phyloP scores from a whole-genome alignment of 1,284 basidiomycete species.

The Leccinum angustisporum region DNA sequence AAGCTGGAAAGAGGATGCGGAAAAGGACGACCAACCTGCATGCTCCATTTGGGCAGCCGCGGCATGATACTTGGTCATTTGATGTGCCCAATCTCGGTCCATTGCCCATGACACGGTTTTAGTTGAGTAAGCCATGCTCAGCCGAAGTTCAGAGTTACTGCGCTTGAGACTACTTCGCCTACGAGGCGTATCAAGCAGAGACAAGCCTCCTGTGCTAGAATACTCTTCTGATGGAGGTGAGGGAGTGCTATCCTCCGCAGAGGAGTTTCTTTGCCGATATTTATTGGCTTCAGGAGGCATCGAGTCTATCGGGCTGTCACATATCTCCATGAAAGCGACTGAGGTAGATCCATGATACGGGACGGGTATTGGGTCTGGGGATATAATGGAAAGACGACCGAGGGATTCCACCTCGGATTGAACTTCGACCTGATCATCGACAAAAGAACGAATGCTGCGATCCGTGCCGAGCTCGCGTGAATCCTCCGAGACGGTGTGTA shows the following conservation, averaged over 20 bases:
- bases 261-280: conserved; percentile 10
- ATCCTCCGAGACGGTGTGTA: conserved; percentile 33
- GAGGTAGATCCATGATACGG: conserved; percentile 38
- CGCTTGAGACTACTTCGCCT: conserved; percentile 65
- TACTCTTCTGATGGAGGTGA: conserved; percentile 37
- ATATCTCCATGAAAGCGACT: conserved; percentile 33
- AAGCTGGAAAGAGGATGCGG: background rate
- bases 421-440: conserved; percentile 12
- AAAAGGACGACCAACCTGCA: conserved; percentile 44
- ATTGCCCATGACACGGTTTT: conserved; percentile 77
- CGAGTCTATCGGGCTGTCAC: conserved; percentile 33
- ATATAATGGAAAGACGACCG: conserved; percentile 27
- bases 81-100: conserved; percentile 55
- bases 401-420: conserved; percentile 28
- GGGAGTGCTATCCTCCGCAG: conserved; percentile 24
- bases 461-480: conserved; percentile 20
- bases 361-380: conserved; percentile 34
- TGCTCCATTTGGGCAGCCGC: conserved; percentile 53
- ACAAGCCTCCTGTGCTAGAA: conserved; percentile 19
- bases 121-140: conserved; percentile 53
- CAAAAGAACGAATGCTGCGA: conserved; percentile 15
- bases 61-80: conserved; percentile 54
- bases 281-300: conserved; percentile 12
- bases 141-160: conserved; percentile 40
- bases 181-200: conserved; percentile 34